These are phyloP conservation scores for Capsicum pubescens DNA, from an alignment of 257 asterid species.

Conservation along the genomic window DNA sequence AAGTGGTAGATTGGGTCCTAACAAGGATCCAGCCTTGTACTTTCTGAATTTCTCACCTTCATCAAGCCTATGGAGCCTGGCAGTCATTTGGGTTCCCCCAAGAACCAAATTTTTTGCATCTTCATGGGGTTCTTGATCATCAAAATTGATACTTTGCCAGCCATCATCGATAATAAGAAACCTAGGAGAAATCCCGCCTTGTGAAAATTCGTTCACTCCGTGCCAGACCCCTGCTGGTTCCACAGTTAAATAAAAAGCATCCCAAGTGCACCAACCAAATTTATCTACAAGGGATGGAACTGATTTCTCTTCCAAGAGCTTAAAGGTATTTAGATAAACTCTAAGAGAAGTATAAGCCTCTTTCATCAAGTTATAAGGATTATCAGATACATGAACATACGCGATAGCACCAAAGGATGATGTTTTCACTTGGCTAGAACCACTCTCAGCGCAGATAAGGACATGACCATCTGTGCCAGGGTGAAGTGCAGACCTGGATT, in stretches of 20 bases:
- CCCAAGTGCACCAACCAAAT: constrained; percentile 94
- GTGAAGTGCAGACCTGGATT: constrained; percentile 63
- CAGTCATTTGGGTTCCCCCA: constrained; percentile 54
- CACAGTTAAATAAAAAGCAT: constrained; percentile 68
- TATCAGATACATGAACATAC: constrained; percentile 25
- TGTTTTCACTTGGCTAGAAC: constrained; percentile 33
- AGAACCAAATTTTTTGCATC: constrained; percentile 40
- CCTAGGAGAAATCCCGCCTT: constrained; percentile 42
- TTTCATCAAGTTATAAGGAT: constrained; percentile 36
- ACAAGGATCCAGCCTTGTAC: constrained; percentile 49
- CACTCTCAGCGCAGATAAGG: constrained; percentile 68
- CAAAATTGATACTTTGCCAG: constrained; percentile 67
- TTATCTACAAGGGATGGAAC: constrained; percentile 61
- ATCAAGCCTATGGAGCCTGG: constrained; percentile 32
- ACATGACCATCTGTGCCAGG: constrained; percentile 60
- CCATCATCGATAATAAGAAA: constrained; percentile 80
- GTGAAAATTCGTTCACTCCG: constrained; percentile 48
- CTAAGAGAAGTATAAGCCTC: constrained; percentile 41
- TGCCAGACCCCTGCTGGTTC: constrained; percentile 58
- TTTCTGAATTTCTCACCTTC: constrained; percentile 33
- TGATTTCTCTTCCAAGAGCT: constrained; percentile 37
- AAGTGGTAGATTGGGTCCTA: constrained; percentile 44
- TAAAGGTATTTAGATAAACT: constrained; percentile 29
- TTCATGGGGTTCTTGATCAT: constrained; percentile 53
- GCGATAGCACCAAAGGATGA: background rate